Conservation (phyloP, 2,329 filamentous ascomycete genomes). For the Pseudophaeomoniella oleicola region DNA sequence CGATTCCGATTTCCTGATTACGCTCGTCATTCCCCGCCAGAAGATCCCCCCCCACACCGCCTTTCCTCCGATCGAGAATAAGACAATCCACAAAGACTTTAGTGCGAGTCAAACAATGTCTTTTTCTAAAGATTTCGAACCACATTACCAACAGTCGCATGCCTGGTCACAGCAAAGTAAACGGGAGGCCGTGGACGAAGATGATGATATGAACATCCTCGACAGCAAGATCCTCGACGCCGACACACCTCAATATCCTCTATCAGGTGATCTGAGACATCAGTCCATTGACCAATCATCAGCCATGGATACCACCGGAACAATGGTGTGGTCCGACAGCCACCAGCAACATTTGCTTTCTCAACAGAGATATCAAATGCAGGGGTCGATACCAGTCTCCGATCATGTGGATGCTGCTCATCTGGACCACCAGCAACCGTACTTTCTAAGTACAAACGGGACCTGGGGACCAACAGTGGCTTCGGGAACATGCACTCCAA, state of each 20-base stretch:
- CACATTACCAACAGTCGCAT: not conserved
- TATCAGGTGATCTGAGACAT: slow-evolving; percentile 23
- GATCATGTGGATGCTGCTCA: slow-evolving; percentile 50
- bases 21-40: not conserved
- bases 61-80: slow-evolving; percentile 4
- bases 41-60: slow-evolving; percentile 9
- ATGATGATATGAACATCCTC: slow-evolving; percentile 38
- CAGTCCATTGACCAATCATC: slow-evolving; percentile 30
- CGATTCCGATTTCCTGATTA: not conserved
- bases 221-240: slow-evolving; percentile 37
- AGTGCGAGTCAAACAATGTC: not conserved
- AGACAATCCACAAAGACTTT: not conserved
- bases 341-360: slow-evolving; percentile 25
- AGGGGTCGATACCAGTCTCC: slow-evolving; percentile 30
- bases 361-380: slow-evolving; percentile 24
- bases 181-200: slow-evolving; percentile 16
- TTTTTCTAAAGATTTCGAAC: not conserved
- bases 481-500: slow-evolving; percentile 60
- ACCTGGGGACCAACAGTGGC: slow-evolving; percentile 51
- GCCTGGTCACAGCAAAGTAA: not conserved
- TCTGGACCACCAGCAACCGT: slow-evolving; percentile 33
- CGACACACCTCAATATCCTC: slow-evolving; percentile 32
- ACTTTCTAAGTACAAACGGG: slow-evolving; percentile 29
- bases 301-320: slow-evolving; percentile 37
- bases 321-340: slow-evolving; percentile 35